These are phyloP conservation scores for Diaporthe caulivora DNA, from an alignment of 2,329 filamentous ascomycete genomes.

Conservation along the genomic window DNA sequence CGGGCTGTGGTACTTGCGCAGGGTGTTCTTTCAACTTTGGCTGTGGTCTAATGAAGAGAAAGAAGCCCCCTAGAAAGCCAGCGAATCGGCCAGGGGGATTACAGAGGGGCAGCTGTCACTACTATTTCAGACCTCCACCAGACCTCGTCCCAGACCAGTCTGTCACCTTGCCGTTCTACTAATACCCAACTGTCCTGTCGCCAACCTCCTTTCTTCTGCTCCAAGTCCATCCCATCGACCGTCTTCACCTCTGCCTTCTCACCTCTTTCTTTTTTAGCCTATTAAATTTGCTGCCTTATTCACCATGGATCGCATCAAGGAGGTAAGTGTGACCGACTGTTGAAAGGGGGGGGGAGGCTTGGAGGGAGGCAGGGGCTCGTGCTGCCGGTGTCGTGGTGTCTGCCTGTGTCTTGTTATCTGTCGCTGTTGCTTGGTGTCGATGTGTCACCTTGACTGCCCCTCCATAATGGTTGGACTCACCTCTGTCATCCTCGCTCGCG, in stretches of 20 bases:
- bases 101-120: constrained; percentile 37
- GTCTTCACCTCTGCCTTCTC: constrained; percentile 15
- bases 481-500: not conserved
- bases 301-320: constrained; percentile 90
- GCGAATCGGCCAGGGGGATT: constrained; percentile 39
- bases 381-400: not conserved
- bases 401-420: constrained; percentile 3
- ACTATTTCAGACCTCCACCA: constrained; percentile 40
- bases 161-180: constrained; percentile 37
- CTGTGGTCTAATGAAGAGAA: constrained; percentile 32
- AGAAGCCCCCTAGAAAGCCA: constrained; percentile 36
- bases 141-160: constrained; percentile 38
- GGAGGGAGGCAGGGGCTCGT: constrained; percentile 1
- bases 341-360: constrained; percentile 35
- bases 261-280: constrained; percentile 3
- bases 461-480: constrained; percentile 5
- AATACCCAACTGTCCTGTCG: constrained; percentile 35
- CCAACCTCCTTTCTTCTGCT: constrained; percentile 34
- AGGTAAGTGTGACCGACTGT: constrained; percentile 69
- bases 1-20: constrained; percentile 17
- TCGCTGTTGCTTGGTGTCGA: constrained; percentile 22
- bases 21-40: constrained; percentile 12
- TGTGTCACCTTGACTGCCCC: constrained; percentile 25
- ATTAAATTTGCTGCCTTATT: constrained; percentile 37
- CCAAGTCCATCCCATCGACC: constrained; percentile 43